A percentile compares a stretch with the other conserved stretches of the same genome.
phyloP scores from a whole-genome alignment of 345 rosid genomes.

The Pistacia integerrima region DNA sequence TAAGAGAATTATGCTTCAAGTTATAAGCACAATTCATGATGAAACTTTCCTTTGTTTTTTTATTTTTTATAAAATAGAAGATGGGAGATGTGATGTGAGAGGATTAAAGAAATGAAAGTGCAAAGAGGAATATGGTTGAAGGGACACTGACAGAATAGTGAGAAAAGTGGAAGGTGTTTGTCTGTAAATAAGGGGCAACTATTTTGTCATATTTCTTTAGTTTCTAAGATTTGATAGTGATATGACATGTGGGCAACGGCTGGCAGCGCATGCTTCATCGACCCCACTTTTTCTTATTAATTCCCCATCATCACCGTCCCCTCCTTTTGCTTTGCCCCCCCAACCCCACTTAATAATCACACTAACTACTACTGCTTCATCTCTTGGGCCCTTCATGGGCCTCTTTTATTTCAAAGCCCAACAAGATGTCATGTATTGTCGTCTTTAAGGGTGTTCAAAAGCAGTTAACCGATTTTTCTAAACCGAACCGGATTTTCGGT shows the following conservation, averaged over 20 bases:
- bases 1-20: background rate
- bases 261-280: constrained; percentile 21
- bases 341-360: too few relatives aligned
- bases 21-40: background rate
- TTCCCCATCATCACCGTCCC: background rate
- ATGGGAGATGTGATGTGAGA: too few relatives aligned
- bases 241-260: constrained; percentile 21
- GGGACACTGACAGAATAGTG: background rate
- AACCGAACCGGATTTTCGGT: too few relatives aligned
- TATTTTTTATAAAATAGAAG: too few relatives aligned
- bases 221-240: constrained; percentile 9
- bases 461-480: too few relatives aligned
- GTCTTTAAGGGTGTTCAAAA: too few relatives aligned
- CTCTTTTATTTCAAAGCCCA: too few relatives aligned
- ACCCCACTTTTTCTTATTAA: background rate
- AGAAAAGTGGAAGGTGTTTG: background rate
- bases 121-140: background rate
- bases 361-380: too few relatives aligned
- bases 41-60: background rate
- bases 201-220: background rate
- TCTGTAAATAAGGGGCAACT: constrained; percentile 8
- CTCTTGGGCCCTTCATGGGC: too few relatives aligned
- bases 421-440: too few relatives aligned
- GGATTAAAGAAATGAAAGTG: too few relatives aligned
- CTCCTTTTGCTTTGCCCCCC: too few relatives aligned